Evolutionary conservation across 2,329 filamentous ascomycete species (phyloP).

Genomic region (Chaetomium globosum): DNA sequence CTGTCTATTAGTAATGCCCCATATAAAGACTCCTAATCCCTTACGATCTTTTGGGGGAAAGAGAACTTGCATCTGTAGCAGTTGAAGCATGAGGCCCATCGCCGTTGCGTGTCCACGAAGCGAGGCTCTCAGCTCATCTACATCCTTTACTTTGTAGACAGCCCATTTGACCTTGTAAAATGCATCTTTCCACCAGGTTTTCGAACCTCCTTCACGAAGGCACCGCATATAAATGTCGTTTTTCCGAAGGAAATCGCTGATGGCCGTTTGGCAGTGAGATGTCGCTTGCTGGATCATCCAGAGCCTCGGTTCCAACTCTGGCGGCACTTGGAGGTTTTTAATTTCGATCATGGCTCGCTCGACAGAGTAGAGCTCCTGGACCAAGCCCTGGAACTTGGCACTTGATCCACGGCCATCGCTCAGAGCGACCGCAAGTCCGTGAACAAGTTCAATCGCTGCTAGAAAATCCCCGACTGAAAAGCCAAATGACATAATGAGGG

Average conservation of each 20-base stretch:
- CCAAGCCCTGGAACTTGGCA: background rate
- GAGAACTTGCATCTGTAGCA: background rate
- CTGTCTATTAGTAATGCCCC: background rate
- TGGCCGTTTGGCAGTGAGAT: background rate
- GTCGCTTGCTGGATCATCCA: background rate
- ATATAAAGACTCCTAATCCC: background rate
- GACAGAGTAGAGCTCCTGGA: background rate
- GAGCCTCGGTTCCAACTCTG: background rate
- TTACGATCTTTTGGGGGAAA: background rate
- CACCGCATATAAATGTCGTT: background rate
- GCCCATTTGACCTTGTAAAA: background rate
- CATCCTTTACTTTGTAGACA: background rate
- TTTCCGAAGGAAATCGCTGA: background rate
- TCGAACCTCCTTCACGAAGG: background rate
- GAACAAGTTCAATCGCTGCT: background rate
- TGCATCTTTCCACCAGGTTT: background rate
- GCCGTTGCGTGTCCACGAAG: background rate
- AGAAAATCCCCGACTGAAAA: background rate
- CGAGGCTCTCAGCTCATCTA: background rate
- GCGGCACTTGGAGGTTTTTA: background rate
- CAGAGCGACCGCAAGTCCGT: background rate
- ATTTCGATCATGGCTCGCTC: background rate
- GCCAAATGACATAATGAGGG: background rate
- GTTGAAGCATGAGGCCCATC: background rate
- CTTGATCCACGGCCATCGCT: background rate